Conservation (phyloP, 1,139 yeast genomes). For the Scheffersomyces lignicola region DNA sequence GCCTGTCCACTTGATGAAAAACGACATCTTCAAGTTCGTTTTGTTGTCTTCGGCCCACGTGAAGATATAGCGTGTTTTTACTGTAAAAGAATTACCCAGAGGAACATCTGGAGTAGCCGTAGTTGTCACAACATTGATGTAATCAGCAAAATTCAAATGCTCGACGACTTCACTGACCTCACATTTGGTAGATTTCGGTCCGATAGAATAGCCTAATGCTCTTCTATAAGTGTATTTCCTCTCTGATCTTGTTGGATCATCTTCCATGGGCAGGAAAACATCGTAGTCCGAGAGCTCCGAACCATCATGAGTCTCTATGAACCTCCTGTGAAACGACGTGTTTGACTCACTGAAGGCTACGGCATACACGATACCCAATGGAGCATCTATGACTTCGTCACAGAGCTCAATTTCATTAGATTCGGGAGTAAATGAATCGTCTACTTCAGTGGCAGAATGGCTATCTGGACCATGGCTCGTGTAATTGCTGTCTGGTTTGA, state of each 20-base stretch:
- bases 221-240: conserved; percentile 46
- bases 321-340: conserved; percentile 37
- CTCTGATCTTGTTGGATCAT: conserved; percentile 29
- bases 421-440: conserved; percentile 16
- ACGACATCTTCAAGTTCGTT: conserved; percentile 46
- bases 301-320: conserved; percentile 48
- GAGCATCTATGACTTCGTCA: conserved; percentile 40
- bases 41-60: conserved; percentile 47
- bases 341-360: conserved; percentile 46
- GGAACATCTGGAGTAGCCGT: conserved; percentile 61
- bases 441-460: conserved; percentile 34
- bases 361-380: conserved; percentile 50
- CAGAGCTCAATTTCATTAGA: conserved; percentile 34
- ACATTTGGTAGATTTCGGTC: conserved; percentile 58
- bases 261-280: conserved; percentile 34
- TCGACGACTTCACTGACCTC: conserved; percentile 47
- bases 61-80: conserved; percentile 48
- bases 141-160: conserved; percentile 37
- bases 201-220: conserved; percentile 53
- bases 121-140: conserved; percentile 36
- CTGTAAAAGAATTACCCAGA: conserved; percentile 55
- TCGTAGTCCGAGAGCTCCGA: conserved; percentile 44
- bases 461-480: conserved; percentile 38
- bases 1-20: conserved; percentile 54
- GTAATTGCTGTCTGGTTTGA: conserved; percentile 34